Percentiles rank a stretch among this genome's conserved stretches.
phyloP scores from a whole-genome alignment of 169 alveolate genomes.

The Plasmodium blacklocki region DNA sequence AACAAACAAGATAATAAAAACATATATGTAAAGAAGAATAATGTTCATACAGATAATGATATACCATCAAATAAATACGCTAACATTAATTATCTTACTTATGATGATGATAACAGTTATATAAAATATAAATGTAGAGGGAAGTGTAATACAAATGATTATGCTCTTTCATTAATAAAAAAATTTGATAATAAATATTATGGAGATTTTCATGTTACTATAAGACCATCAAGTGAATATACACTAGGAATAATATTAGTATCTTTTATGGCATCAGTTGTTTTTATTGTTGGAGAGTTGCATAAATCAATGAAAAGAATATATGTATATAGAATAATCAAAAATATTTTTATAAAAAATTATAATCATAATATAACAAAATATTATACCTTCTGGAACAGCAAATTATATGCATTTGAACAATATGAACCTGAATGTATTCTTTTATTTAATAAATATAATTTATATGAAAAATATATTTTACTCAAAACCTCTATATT shows the following conservation, averaged over 20 bases:
- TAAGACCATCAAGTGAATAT: slow-evolving; percentile 9
- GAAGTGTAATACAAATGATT: slow-evolving; percentile 12
- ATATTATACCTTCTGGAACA: slow-evolving; percentile 72
- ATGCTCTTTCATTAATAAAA: slow-evolving; percentile 21
- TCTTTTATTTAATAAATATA: slow-evolving; percentile 45
- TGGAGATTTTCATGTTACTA: slow-evolving; percentile 54
- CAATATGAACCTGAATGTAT: slow-evolving; percentile 77
- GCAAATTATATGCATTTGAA: slow-evolving; percentile 39
- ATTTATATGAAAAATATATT: slow-evolving; percentile 35
- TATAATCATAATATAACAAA: slow-evolving; percentile 48
- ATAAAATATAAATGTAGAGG: neutral
- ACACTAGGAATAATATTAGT: slow-evolving; percentile 33
- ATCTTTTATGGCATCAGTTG: slow-evolving; percentile 43
- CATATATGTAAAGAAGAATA: neutral
- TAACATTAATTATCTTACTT: slow-evolving; percentile 4
- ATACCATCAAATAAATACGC: neutral
- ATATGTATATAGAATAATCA: slow-evolving; percentile 52
- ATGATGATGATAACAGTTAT: slow-evolving; percentile 31
- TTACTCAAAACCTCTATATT: neutral
- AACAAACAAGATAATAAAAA: neutral
- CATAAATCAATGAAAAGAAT: slow-evolving; percentile 30
- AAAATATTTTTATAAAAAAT: slow-evolving; percentile 61
- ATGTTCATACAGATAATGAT: neutral
- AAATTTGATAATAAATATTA: slow-evolving; percentile 46
- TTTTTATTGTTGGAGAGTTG: slow-evolving; percentile 57